These are phyloP conservation scores for Nemania abortiva DNA, from an alignment of 2,329 filamentous ascomycete species.

Conservation along the genomic window DNA sequence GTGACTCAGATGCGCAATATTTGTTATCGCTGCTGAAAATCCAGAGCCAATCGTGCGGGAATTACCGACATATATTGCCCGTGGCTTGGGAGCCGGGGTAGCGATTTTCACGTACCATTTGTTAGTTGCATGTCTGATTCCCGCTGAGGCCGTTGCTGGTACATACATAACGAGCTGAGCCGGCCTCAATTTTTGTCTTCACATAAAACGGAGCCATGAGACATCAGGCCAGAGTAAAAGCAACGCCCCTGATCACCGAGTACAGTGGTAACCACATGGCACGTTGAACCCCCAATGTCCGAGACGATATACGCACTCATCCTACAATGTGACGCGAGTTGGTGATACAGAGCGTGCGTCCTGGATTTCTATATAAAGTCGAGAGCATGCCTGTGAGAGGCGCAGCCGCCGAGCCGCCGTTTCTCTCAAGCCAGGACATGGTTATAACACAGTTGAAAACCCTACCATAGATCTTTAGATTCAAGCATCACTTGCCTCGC, in stretches of 20 bases:
- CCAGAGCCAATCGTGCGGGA: neutral
- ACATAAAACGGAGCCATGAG: neutral
- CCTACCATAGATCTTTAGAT: neutral
- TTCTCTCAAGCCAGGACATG: neutral
- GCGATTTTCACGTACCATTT: neutral
- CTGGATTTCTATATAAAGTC: neutral
- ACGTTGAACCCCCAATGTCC: neutral
- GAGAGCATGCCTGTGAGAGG: neutral
- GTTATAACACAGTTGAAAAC: neutral
- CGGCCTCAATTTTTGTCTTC: no score
- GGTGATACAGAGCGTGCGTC: conserved; percentile 7
- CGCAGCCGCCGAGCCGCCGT: conserved; percentile 3
- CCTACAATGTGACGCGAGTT: neutral
- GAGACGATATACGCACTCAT: neutral
- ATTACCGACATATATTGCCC: neutral
- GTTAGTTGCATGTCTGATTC: neutral
- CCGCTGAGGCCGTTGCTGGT: neutral
- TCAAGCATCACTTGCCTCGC: neutral
- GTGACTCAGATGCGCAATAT: neutral
- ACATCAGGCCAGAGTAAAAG: neutral
- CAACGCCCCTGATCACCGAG: neutral
- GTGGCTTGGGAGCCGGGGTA: neutral
- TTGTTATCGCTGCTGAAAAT: neutral
- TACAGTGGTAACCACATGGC: neutral
- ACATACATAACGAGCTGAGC: neutral